Evolutionary conservation across 2,329 filamentous ascomycete species (phyloP).

Genomic region (Graphiopsis chlorocephala): DNA sequence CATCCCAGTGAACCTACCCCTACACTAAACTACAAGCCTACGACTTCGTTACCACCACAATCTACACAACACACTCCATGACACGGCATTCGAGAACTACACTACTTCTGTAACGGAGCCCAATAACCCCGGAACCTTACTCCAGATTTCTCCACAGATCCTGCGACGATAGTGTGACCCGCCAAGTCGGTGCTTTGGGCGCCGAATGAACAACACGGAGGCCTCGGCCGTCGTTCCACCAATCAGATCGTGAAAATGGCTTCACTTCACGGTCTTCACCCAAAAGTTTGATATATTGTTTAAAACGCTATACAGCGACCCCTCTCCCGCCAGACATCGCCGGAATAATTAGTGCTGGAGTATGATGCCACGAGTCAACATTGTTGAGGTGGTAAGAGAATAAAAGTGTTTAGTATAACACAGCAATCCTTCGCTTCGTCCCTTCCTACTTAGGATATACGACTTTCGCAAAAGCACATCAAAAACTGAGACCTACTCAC

Average conservation of each 20-base stretch:
- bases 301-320: background rate
- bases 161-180: background rate
- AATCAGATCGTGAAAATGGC: background rate
- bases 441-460: too few species aligned
- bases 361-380: background rate
- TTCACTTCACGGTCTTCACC: background rate
- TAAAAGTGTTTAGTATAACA: background rate
- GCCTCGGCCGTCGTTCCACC: background rate
- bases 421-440: background rate
- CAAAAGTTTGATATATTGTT: background rate
- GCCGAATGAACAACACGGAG: background rate
- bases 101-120: background rate
- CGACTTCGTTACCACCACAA: background rate
- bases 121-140: background rate
- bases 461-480: background rate
- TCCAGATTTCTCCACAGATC: constrained; percentile 7
- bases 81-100: background rate
- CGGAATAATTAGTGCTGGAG: constrained; percentile 3
- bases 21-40: background rate
- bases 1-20: background rate
- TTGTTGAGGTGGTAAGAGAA: background rate
- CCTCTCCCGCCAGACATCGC: background rate
- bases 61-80: background rate
- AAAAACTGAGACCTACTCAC: background rate
- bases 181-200: background rate